Evolutionary conservation across 2,329 filamentous ascomycete genomes (phyloP).

Genomic region (Verticillium zaregamsianum): DNA sequence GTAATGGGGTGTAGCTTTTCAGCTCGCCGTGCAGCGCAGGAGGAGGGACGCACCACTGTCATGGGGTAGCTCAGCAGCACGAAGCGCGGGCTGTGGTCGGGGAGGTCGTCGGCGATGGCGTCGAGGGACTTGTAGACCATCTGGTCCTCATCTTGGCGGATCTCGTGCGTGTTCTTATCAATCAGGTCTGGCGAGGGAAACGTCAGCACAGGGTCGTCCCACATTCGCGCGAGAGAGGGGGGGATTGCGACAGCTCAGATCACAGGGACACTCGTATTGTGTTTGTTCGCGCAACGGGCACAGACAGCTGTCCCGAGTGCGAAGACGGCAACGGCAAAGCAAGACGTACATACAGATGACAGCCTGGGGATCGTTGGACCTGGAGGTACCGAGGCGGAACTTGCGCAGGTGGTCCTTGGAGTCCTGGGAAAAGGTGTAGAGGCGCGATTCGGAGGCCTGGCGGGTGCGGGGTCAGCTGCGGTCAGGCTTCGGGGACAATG

Average conservation of each 20-base stretch:
- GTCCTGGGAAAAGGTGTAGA: constrained; percentile 90
- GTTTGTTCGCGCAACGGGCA: neutral
- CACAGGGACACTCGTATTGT: neutral
- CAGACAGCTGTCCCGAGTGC: neutral
- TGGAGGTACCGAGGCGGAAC: constrained; percentile 86
- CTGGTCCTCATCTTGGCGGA: constrained; percentile 75
- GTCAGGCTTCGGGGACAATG: neutral
- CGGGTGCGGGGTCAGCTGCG: constrained; percentile 1
- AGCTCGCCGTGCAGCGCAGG: neutral
- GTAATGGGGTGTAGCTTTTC: too few species aligned
- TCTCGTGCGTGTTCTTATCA: constrained; percentile 85
- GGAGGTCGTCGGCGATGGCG: constrained; percentile 81
- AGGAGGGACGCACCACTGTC: constrained; percentile 61
- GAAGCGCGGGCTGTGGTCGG: constrained; percentile 86
- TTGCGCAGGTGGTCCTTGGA: constrained; percentile 89
- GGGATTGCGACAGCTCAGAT: neutral
- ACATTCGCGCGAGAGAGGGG: too few species aligned
- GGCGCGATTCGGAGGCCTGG: constrained; percentile 74
- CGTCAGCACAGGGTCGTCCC: too few species aligned
- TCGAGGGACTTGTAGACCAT: constrained; percentile 75
- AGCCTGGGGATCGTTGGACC: constrained; percentile 81
- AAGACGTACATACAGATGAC: constrained; percentile 77
- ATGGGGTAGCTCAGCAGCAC: constrained; percentile 88
- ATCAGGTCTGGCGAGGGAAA: constrained; percentile 65
- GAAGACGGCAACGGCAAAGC: constrained; percentile 7